Percentiles rank a stretch among this genome's conserved stretches.
These are phyloP conservation scores for Camelina laxa DNA, from an alignment of 345 rosid species.

Conservation along the genomic window DNA sequence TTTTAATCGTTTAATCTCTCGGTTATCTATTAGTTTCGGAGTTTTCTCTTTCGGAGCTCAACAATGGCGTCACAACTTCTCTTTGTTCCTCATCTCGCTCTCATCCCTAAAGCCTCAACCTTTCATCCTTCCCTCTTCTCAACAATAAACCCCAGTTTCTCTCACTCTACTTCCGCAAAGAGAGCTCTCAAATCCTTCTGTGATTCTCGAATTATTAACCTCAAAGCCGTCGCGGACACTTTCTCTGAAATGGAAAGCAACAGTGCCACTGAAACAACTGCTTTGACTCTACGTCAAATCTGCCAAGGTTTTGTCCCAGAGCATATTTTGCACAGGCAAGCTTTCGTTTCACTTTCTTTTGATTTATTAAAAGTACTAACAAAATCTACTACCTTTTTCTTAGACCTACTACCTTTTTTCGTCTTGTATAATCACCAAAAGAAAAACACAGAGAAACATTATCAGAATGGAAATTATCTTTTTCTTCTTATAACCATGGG, in stretches of 20 bases:
- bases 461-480: not conserved
- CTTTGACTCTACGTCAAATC: slow-evolving; percentile 34
- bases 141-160: slow-evolving; percentile 1
- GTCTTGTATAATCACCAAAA: too few relatives aligned
- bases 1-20: too few relatives aligned
- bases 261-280: slow-evolving; percentile 3
- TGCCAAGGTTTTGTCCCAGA: slow-evolving; percentile 44
- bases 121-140: slow-evolving; percentile 23
- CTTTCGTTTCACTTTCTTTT: not conserved
- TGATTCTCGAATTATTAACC: not conserved
- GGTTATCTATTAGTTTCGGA: too few relatives aligned
- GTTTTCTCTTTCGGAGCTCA: not conserved
- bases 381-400: too few relatives aligned
- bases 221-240: slow-evolving; percentile 25
- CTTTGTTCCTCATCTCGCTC: slow-evolving; percentile 22
- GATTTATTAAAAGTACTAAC: not conserved
- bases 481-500: not conserved
- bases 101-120: slow-evolving; percentile 16
- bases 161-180: not conserved
- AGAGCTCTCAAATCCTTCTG: slow-evolving; percentile 23
- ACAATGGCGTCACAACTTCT: slow-evolving; percentile 42
- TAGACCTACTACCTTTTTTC: too few relatives aligned
- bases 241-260: slow-evolving; percentile 21
- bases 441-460: not conserved
- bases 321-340: slow-evolving; percentile 39